A percentile compares a stretch with the other conserved stretches of the same genome.
Conservation (phyloP, 768 basidiomycete species). For the Lentinula aciculospora region DNA sequence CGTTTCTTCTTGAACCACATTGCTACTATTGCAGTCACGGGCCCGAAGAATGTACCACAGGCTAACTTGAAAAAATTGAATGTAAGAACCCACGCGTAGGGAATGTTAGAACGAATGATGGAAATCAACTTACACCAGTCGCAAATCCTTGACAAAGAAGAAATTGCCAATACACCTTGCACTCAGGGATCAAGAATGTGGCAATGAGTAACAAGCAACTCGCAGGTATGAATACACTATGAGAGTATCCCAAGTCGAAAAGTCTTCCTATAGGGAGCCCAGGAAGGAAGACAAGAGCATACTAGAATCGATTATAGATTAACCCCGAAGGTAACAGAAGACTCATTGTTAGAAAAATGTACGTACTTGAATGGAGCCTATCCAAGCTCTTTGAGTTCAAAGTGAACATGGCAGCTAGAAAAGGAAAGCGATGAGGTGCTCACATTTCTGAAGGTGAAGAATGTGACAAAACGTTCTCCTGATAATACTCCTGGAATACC, state of each 20-base stretch:
- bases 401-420: background rate
- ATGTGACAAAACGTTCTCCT: slow-evolving; percentile 40
- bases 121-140: slow-evolving; percentile 43
- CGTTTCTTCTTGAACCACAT: slow-evolving; percentile 71
- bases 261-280: slow-evolving; percentile 60
- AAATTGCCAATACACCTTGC: slow-evolving; percentile 74
- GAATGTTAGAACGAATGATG: slow-evolving; percentile 1
- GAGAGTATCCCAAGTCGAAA: slow-evolving; percentile 71
- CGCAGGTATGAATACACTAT: slow-evolving; percentile 38
- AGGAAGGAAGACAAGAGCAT: slow-evolving; percentile 56
- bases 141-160: slow-evolving; percentile 69
- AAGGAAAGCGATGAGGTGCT: slow-evolving; percentile 11
- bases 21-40: slow-evolving; percentile 50
- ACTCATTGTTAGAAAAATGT: background rate
- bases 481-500: slow-evolving; percentile 74
- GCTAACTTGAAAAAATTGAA: slow-evolving; percentile 27
- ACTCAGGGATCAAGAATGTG: slow-evolving; percentile 67
- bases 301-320: slow-evolving; percentile 27
- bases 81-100: slow-evolving; percentile 11
- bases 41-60: slow-evolving; percentile 58
- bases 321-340: too few relatives aligned
- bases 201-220: slow-evolving; percentile 46
- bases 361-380: slow-evolving; percentile 66
- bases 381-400: slow-evolving; percentile 62
- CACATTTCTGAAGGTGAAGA: slow-evolving; percentile 63